These are phyloP conservation scores for Theobroma grandiflorum DNA, from an alignment of 441 rosid species.

Conservation along the genomic window DNA sequence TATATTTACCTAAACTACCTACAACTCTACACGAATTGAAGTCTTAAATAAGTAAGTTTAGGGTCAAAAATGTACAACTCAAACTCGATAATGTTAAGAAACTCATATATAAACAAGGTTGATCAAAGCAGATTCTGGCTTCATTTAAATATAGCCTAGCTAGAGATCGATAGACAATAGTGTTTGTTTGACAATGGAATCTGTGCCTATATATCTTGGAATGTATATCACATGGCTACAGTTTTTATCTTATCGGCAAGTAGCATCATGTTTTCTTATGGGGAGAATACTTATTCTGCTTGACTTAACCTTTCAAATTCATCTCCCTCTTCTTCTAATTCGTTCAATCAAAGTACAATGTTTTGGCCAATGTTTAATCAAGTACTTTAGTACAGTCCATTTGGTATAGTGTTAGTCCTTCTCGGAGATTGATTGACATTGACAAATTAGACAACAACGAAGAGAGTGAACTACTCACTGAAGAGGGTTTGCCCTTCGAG, in stretches of 20 bases:
- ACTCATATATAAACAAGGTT: too few relatives aligned
- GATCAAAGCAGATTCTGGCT: background rate
- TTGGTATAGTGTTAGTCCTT: background rate
- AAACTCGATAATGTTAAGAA: too few relatives aligned
- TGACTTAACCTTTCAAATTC: constrained; percentile 15
- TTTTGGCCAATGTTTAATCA: background rate
- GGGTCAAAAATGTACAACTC: too few relatives aligned
- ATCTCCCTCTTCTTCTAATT: constrained; percentile 4
- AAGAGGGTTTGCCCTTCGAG: background rate
- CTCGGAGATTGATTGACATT: background rate
- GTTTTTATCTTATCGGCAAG: background rate
- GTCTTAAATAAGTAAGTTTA: background rate
- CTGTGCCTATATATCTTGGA: background rate
- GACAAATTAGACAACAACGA: background rate
- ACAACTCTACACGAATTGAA: background rate
- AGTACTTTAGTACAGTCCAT: background rate
- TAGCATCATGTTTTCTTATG: background rate
- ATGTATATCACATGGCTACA: constrained; percentile 16
- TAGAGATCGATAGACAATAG: background rate
- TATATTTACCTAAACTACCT: background rate
- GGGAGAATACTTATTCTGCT: background rate
- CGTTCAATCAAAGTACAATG: constrained; percentile 9
- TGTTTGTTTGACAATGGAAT: background rate
- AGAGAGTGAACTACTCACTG: background rate
- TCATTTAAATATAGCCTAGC: background rate